phyloP scores from a whole-genome alignment of 2,329 filamentous ascomycete genomes.

The Ustulina deusta region DNA sequence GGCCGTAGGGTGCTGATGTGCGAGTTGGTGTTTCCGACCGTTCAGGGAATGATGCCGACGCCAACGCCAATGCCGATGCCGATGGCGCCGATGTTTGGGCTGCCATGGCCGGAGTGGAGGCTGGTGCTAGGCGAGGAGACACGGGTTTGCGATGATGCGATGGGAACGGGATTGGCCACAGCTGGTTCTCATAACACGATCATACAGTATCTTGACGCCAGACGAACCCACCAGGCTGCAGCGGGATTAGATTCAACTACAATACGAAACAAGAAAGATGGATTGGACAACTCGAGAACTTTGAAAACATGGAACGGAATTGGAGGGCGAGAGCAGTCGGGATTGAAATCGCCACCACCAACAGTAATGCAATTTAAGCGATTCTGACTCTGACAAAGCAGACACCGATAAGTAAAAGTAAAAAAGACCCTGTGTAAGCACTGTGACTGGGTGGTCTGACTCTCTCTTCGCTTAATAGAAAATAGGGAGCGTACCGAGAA shows the following conservation, averaged over 20 bases:
- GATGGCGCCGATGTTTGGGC: constrained; percentile 2
- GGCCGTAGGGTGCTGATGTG: constrained; percentile 55
- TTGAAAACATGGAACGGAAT: constrained; percentile 5
- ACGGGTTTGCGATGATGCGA: constrained; percentile 28
- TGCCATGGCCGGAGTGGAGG: constrained; percentile 28
- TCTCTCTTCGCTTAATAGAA: neutral
- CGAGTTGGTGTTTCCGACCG: constrained; percentile 32
- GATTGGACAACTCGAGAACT: neutral
- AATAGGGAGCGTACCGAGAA: neutral
- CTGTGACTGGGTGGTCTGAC: neutral
- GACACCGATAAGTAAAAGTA: neutral
- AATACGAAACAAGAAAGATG: neutral
- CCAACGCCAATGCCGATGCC: constrained; percentile 23
- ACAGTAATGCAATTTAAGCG: neutral
- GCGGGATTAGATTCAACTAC: neutral
- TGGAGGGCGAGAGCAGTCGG: constrained; percentile 12
- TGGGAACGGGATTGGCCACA: constrained; percentile 34
- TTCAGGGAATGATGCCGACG: constrained; percentile 7
- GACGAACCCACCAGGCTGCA: neutral
- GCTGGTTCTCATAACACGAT: constrained; percentile 11
- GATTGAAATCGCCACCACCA: constrained; percentile 21
- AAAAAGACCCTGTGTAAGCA: neutral
- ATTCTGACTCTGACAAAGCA: constrained; percentile 1
- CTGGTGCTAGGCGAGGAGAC: neutral
- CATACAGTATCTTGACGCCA: neutral